phyloP scores from a whole-genome alignment of 1,284 basidiomycete genomes.

The Xerocomus nothofagi region DNA sequence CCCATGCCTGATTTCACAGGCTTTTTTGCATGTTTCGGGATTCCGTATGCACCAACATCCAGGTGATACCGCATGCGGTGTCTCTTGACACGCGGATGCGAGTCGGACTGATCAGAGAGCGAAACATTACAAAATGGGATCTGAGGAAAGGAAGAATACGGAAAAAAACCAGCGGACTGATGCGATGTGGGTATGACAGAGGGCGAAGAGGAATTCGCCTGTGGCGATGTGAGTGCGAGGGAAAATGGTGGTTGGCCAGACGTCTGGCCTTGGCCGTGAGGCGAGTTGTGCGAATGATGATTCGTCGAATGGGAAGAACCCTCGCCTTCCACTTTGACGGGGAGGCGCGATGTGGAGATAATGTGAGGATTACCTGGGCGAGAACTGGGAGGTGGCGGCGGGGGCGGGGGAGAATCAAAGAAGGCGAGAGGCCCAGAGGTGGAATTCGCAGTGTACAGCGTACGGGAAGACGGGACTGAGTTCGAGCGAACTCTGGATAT shows the following conservation, averaged over 20 bases:
- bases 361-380: constrained; percentile 41
- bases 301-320: constrained; percentile 31
- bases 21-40: constrained; percentile 43
- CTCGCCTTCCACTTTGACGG: constrained; percentile 50
- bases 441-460: constrained; percentile 40
- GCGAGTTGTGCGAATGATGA: constrained; percentile 32
- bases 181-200: constrained; percentile 41
- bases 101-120: constrained; percentile 29
- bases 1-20: constrained; percentile 33
- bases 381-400: constrained; percentile 41
- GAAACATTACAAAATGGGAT: constrained; percentile 30
- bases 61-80: constrained; percentile 57
- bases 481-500: constrained; percentile 48
- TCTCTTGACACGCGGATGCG: constrained; percentile 37
- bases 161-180: constrained; percentile 39
- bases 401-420: constrained; percentile 46
- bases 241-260: constrained; percentile 37
- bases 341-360: constrained; percentile 46
- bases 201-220: constrained; percentile 37
- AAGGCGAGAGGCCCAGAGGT: constrained; percentile 42
- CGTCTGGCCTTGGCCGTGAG: constrained; percentile 34
- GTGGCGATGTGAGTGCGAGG: constrained; percentile 47
- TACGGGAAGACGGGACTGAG: constrained; percentile 39
- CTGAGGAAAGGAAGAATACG: constrained; percentile 36
- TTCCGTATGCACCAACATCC: constrained; percentile 75